phyloP scores from a whole-genome alignment of 73 alveolate genomes.

The Stentor coeruleus region DNA sequence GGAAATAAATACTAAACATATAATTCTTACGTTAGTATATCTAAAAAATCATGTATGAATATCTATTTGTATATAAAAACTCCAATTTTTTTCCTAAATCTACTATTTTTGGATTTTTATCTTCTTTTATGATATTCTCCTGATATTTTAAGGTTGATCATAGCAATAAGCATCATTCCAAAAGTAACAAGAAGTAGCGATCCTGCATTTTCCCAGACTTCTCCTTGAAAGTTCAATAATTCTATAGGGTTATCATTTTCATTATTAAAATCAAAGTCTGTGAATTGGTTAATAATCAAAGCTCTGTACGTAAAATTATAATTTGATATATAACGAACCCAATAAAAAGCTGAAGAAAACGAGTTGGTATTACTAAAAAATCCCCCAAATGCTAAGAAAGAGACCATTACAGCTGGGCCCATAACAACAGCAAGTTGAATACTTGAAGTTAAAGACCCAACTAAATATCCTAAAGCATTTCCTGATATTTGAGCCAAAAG shows the following conservation, averaged over 20 bases:
- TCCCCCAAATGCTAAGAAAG: slow-evolving; percentile 49
- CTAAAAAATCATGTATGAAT: no score
- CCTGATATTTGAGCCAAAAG: neutral
- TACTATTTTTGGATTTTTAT: no score
- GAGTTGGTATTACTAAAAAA: slow-evolving; percentile 36
- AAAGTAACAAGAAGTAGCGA: no score
- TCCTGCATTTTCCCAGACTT: neutral
- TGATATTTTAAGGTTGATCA: no score
- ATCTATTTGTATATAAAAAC: no score
- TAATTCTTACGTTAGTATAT: no score
- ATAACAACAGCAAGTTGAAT: slow-evolving; percentile 28
- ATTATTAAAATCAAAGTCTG: neutral
- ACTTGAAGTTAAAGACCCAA: neutral
- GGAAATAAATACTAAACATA: no score
- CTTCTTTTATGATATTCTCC: no score
- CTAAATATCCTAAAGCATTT: neutral
- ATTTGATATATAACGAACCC: slow-evolving; percentile 53
- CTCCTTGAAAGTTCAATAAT: neutral
- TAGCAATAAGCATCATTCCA: no score
- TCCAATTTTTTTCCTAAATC: no score
- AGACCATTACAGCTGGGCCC: slow-evolving; percentile 35
- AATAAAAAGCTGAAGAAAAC: slow-evolving; percentile 33
- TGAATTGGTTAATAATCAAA: slow-evolving; percentile 40
- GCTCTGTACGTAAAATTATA: slow-evolving; percentile 40
- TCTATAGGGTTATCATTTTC: neutral